These are phyloP conservation scores for Salix brachista DNA, from an alignment of 345 rosid species.

Conservation along the genomic window DNA sequence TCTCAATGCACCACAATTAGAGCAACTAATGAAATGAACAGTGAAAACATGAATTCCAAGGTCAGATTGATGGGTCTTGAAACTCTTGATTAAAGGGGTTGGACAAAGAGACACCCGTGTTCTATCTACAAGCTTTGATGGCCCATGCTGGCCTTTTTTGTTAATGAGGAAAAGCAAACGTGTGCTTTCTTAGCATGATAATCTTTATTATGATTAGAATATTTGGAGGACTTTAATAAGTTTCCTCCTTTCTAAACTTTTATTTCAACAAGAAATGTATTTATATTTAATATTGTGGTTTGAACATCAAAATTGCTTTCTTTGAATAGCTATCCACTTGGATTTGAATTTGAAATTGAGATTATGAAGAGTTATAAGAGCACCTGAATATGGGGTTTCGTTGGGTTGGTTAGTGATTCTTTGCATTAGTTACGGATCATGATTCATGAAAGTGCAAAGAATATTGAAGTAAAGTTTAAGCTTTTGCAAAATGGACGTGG, in stretches of 20 bases:
- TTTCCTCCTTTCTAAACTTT: not conserved
- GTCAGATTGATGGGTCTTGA: conserved; percentile 19
- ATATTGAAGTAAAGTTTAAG: conserved; percentile 21
- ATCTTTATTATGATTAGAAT: conserved; percentile 7
- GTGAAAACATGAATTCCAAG: conserved; percentile 16
- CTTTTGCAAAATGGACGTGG: conserved; percentile 15
- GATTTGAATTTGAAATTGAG: not conserved
- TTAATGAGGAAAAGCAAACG: conserved; percentile 26
- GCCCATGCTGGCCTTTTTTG: conserved; percentile 29
- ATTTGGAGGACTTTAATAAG: not conserved
- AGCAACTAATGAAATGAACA: not conserved
- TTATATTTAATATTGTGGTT: too few species aligned
- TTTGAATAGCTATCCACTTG: not conserved
- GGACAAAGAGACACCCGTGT: conserved; percentile 36
- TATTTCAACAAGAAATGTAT: not conserved
- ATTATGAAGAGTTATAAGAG: not conserved
- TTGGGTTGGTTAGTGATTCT: not conserved
- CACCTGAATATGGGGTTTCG: not conserved
- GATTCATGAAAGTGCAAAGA: conserved; percentile 8
- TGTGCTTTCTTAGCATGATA: conserved; percentile 21
- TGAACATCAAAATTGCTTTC: not conserved
- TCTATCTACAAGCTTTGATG: conserved; percentile 23
- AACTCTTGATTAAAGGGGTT: conserved; percentile 25
- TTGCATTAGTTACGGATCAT: conserved; percentile 17
- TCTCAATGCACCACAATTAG: not conserved